These are phyloP conservation scores for Bonia amplexicaulis DNA, from an alignment of 176 grass and related monocot genomes.

Conservation along the genomic window DNA sequence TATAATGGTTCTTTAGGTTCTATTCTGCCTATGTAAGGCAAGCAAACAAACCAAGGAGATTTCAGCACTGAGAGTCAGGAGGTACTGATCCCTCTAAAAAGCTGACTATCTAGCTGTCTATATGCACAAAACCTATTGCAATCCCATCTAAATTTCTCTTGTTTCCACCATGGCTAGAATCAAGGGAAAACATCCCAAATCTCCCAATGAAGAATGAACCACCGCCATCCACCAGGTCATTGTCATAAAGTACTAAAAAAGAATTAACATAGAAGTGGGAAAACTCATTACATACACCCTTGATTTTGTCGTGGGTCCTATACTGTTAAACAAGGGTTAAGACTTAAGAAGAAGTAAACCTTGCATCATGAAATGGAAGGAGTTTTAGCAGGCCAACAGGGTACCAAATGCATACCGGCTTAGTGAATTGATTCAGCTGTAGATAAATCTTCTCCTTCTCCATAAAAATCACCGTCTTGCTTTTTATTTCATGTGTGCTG, in stretches of 20 bases:
- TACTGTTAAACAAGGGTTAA: constrained; percentile 5
- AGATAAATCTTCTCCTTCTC: constrained; percentile 92
- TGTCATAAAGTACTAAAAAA: neutral
- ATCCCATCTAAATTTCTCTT: neutral
- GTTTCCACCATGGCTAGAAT: constrained; percentile 8
- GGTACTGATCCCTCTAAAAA: neutral
- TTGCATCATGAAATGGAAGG: neutral
- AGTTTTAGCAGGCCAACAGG: neutral
- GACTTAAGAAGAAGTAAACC: neutral
- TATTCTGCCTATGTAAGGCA: neutral
- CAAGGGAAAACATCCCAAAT: neutral
- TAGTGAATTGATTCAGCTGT: constrained; percentile 85
- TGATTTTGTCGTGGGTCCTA: neutral
- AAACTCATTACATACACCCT: neutral
- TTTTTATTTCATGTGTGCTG: constrained; percentile 97
- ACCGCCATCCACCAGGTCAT: neutral
- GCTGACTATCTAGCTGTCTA: neutral
- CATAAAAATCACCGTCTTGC: constrained; percentile 81
- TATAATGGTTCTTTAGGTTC: neutral
- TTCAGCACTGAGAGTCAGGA: neutral
- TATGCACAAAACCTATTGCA: neutral
- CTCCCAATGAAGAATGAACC: constrained; percentile 23
- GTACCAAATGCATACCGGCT: constrained; percentile 46
- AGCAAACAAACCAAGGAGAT: neutral
- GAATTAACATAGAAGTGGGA: neutral